A percentile compares a stretch with the other conserved stretches of the same genome.
Conservation (phyloP, 805 yeast species). For the Debaryomyces hansenii region DNA sequence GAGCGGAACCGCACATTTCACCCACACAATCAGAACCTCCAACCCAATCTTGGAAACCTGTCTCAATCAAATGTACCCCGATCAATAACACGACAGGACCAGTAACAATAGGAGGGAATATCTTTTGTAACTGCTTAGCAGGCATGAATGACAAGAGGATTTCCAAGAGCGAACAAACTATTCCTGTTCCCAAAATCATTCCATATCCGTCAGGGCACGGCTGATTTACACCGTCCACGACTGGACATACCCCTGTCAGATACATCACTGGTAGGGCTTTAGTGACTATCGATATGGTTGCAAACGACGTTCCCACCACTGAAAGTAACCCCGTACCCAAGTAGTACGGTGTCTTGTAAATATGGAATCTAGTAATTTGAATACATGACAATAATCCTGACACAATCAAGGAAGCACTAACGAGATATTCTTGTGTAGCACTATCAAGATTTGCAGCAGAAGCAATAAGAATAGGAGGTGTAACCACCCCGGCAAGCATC, state of each 20-base stretch:
- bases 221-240: conserved; percentile 59
- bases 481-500: conserved; percentile 87
- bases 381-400: conserved; percentile 60
- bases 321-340: conserved; percentile 87
- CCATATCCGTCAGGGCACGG: conserved; percentile 94
- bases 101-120: conserved; percentile 89
- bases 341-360: conserved; percentile 70
- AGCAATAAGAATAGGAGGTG: conserved; percentile 79
- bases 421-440: conserved; percentile 37
- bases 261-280: conserved; percentile 84
- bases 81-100: conserved; percentile 90
- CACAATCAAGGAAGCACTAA: conserved; percentile 37
- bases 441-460: conserved; percentile 57
- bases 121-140: conserved; percentile 61
- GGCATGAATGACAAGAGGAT: conserved; percentile 76
- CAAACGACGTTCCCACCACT: conserved; percentile 89
- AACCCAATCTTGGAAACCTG: conserved; percentile 82
- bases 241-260: conserved; percentile 48
- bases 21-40: conserved; percentile 77
- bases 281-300: conserved; percentile 78
- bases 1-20: conserved; percentile 39
- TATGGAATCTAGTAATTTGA: conserved; percentile 69
- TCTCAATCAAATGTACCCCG: conserved; percentile 65
- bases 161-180: conserved; percentile 74
- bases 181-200: conserved; percentile 78